phyloP scores from a whole-genome alignment of 192 early-diverging fungal species.

The Fimicolochytrium jonesii region DNA sequence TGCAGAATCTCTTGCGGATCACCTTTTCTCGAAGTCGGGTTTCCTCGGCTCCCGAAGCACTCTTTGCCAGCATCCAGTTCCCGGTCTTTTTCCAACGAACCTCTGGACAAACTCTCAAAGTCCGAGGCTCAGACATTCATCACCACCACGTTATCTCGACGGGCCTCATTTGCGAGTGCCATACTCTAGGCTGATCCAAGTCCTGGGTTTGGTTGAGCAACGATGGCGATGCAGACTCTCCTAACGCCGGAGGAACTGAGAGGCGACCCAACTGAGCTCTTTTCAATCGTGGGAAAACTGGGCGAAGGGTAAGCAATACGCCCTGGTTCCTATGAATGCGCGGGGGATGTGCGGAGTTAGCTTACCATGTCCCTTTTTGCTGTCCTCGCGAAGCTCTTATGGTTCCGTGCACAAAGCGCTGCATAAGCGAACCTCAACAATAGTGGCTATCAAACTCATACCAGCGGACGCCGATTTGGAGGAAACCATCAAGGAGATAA shows the following conservation, averaged over 20 bases:
- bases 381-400: constrained; percentile 54
- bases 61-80: too few relatives aligned
- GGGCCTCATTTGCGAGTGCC: too few relatives aligned
- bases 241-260: constrained; percentile 26
- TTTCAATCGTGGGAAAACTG: constrained; percentile 29
- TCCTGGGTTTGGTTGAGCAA: not conserved
- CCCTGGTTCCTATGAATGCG: too few relatives aligned
- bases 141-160: too few relatives aligned
- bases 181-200: not conserved
- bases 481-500: constrained; percentile 51
- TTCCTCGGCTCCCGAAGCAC: too few relatives aligned
- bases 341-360: too few relatives aligned
- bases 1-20: too few relatives aligned
- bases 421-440: constrained; percentile 37
- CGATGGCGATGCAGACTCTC: not conserved
- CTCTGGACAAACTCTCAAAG: too few relatives aligned
- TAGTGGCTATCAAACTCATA: constrained; percentile 51
- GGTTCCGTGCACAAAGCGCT: constrained; percentile 55
- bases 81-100: too few relatives aligned
- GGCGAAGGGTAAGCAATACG: constrained; percentile 34
- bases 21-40: too few relatives aligned
- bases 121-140: too few relatives aligned
- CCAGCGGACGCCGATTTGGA: constrained; percentile 46
- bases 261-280: constrained; percentile 23
- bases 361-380: too few relatives aligned